phyloP scores from a whole-genome alignment of 768 basidiomycete species.

The Chalciporus piperatus region DNA sequence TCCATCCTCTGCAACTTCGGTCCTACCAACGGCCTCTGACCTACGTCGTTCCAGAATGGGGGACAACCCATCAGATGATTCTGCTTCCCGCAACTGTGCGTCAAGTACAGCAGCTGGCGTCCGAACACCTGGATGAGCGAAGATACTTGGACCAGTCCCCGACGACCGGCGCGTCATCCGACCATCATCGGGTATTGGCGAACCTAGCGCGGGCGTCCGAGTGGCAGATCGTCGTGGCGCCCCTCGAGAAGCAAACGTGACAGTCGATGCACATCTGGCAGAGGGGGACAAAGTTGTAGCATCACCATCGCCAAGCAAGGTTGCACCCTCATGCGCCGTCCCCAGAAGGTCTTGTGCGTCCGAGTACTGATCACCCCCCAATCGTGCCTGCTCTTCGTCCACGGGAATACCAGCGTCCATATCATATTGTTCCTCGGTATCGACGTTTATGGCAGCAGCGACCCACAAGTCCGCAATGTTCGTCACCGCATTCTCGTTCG shows the following conservation, averaged over 20 bases:
- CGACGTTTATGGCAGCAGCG: constrained; percentile 92
- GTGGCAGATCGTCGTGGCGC: constrained; percentile 34
- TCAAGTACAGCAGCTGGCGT: constrained; percentile 74
- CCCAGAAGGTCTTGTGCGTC: constrained; percentile 32
- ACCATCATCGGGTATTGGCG: constrained; percentile 31
- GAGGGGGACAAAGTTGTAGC: constrained; percentile 21
- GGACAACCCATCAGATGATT: constrained; percentile 38
- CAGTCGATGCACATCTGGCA: constrained; percentile 23
- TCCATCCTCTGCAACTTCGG: constrained; percentile 36
- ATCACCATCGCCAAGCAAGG: constrained; percentile 14
- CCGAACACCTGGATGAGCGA: constrained; percentile 78
- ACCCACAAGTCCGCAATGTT: constrained; percentile 98
- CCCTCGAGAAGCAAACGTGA: constrained; percentile 24
- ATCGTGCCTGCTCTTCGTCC: constrained; percentile 24
- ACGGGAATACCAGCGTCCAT: constrained; percentile 30
- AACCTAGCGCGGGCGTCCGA: constrained; percentile 30
- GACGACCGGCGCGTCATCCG: constrained; percentile 50
- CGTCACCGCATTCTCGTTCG: constrained; percentile 93
- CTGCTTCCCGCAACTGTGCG: constrained; percentile 56
- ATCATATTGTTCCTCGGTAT: constrained; percentile 79
- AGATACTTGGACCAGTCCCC: constrained; percentile 67
- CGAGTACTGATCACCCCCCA: constrained; percentile 47
- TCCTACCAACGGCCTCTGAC: constrained; percentile 23
- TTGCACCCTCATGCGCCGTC: constrained; percentile 16
- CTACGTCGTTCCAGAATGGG: constrained; percentile 51